These are phyloP conservation scores for Teratosphaeria destructans DNA, from an alignment of 2,329 filamentous ascomycete genomes.

Conservation along the genomic window DNA sequence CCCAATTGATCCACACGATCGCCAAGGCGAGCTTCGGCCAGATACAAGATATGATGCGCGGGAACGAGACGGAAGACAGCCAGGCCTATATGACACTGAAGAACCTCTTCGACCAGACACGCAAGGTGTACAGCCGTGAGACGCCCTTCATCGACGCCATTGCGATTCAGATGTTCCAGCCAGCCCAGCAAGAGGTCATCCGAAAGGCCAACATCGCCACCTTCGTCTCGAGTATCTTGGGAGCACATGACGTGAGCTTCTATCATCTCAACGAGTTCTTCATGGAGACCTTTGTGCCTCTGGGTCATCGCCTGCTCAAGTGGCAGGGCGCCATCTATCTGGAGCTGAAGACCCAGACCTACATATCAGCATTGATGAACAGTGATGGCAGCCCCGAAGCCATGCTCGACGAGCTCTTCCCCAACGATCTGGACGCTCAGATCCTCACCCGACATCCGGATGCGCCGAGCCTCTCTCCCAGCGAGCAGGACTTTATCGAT, in stretches of 20 bases:
- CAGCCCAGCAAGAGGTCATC: conserved; percentile 46
- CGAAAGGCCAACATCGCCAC: conserved; percentile 56
- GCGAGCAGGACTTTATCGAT: conserved; percentile 50
- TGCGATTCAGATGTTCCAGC: conserved; percentile 27
- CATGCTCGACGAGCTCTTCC: conserved; percentile 50
- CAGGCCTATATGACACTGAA: conserved; percentile 54
- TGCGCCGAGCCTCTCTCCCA: conserved; percentile 42
- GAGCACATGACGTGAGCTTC: conserved; percentile 51
- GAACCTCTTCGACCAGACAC: conserved; percentile 53
- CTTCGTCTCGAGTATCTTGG: conserved; percentile 54
- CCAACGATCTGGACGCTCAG: conserved; percentile 43
- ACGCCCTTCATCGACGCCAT: conserved; percentile 40
- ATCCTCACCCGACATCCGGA: conserved; percentile 46
- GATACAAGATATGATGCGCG: conserved; percentile 46
- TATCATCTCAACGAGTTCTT: conserved; percentile 54
- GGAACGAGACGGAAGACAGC: conserved; percentile 27
- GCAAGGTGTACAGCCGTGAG: conserved; percentile 48
- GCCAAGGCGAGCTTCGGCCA: conserved; percentile 48
- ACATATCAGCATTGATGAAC: conserved; percentile 50
- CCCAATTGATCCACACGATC: conserved; percentile 48
- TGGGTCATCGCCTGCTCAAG: conserved; percentile 47
- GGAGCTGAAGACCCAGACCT: conserved; percentile 58
- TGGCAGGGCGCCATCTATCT: conserved; percentile 51
- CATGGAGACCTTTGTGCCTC: conserved; percentile 52
- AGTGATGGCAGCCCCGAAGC: conserved; percentile 46